Base-by-base conservation (phyloP, 2,329 filamentous ascomycete genomes). In the Colletotrichum karsti region DNA sequence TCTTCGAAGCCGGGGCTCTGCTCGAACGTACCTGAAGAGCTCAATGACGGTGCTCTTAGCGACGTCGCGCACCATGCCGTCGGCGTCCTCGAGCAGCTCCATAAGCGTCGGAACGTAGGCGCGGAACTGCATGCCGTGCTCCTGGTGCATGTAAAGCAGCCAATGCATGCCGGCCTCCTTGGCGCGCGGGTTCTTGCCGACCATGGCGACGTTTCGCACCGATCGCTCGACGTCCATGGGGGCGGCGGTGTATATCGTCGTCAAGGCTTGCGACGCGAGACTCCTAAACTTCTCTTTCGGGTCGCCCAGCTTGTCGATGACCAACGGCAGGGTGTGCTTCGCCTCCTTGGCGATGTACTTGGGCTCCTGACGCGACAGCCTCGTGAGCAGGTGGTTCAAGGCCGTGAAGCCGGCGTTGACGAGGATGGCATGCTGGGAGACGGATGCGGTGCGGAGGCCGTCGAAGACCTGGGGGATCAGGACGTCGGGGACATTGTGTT, bases 121-220 rank as follows among this genome's bases (percentile, higher is more conserved):
- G 70, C 93, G 92, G 81, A 98, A 98, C 39, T 91, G 90, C 71
- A 98, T 83, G 41, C 89, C 90, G 66, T 94, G 88, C 60, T 93
- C 91, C 75, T 91, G 88, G 77, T 96, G 92, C 91, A 95, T 97
- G 88, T 94, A 75, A 35, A 94, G 85, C 37, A 98, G 83, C 95
- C 95, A 98, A 69, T 91, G 87, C 89, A 98, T 91, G 72, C 91
- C 91, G 59, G 90, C 85, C 82, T 97, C 94, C 79, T 97, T 97
- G 69, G 94, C 92, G 74, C 93, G 90, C 35, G 93, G 83, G 79
- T 95, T 97, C 82, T 92, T 94, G 71, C 93, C 92, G 48, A 87
- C 86, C 81, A 98, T 89, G 65, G 93, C 94, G 58, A 86, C 86
- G 74, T 94, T 94, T 72, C 93, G 91, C 65, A 98, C 88, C 72